Evolutionary conservation across 2,329 filamentous ascomycete genomes (phyloP).

Genomic region (Sarocladiaceae sp.): DNA sequence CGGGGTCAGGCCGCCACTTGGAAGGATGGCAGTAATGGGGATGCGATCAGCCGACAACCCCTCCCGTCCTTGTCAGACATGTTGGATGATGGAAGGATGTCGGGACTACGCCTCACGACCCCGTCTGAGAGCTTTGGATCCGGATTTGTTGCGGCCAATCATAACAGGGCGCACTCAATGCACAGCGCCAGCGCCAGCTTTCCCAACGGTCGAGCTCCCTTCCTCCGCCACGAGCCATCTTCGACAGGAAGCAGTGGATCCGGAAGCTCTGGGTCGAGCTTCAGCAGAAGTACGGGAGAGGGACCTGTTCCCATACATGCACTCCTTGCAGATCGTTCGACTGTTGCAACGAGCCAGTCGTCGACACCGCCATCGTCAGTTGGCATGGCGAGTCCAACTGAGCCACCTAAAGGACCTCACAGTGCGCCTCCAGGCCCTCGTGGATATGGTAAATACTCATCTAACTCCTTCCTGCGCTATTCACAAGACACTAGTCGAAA

Average conservation of each 20-base stretch:
- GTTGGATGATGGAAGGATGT: constrained; percentile 30
- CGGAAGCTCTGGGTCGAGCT: constrained; percentile 27
- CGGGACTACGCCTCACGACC: constrained; percentile 11
- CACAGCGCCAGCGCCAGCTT: constrained; percentile 19
- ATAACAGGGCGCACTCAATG: constrained; percentile 22
- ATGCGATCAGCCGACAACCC: constrained; percentile 20
- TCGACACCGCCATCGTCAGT: constrained; percentile 13
- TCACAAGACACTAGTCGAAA: background rate
- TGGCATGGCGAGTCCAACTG: constrained; percentile 20
- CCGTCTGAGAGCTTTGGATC: constrained; percentile 10
- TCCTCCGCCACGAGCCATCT: constrained; percentile 39
- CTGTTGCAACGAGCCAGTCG: constrained; percentile 10
- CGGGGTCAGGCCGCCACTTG: constrained; percentile 19
- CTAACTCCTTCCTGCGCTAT: constrained; percentile 10
- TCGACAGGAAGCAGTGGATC: constrained; percentile 38
- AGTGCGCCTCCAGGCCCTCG: constrained; percentile 17
- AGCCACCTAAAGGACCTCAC: constrained; percentile 16
- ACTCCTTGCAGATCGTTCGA: constrained; percentile 36
- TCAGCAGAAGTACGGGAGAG: constrained; percentile 39
- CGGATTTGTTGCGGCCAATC: constrained; percentile 23
- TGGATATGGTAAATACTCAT: constrained; percentile 29
- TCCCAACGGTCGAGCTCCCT: constrained; percentile 25
- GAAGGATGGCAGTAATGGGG: constrained; percentile 21
- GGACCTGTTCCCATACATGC: constrained; percentile 49
- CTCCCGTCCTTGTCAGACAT: constrained; percentile 43